Conservation (phyloP, 2,329 filamentous ascomycete genomes). For the Drechmeria coniospora region DNA sequence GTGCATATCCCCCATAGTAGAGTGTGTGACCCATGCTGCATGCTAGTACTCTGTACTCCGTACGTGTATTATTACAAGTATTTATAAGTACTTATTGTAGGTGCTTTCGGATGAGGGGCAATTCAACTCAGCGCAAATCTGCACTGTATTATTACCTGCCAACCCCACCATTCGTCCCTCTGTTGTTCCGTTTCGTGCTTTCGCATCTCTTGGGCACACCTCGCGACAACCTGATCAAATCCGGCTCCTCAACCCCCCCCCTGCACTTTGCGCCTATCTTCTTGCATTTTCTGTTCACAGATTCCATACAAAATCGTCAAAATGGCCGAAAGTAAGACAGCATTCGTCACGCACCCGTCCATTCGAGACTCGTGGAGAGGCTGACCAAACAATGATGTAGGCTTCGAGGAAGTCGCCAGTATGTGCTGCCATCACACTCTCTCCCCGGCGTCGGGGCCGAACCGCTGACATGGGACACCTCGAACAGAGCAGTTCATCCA, state of each 20-base stretch:
- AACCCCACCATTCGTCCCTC: conserved; percentile 17
- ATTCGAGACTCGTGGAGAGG: conserved; percentile 4
- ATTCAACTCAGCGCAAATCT: no score
- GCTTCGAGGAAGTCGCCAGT: conserved; percentile 32
- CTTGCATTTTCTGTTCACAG: conserved; percentile 2
- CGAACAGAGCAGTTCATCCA: conserved; percentile 65
- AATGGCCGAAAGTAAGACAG: conserved; percentile 17
- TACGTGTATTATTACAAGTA: no score
- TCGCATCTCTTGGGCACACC: conserved; percentile 13
- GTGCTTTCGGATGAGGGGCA: no score
- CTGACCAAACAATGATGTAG: conserved; percentile 13
- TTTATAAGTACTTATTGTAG: no score
- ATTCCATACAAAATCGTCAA: conserved; percentile 11
- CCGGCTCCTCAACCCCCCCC: conserved; percentile 2
- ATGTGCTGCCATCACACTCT: conserved; percentile 12
- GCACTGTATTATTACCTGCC: conserved; percentile 21
- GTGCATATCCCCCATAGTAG: neutral
- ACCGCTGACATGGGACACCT: neutral
- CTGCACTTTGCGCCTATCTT: conserved; percentile 1
- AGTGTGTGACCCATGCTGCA: no score
- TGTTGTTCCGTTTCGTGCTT: conserved; percentile 3
- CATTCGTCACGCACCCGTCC: conserved; percentile 1
- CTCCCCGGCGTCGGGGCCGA: conserved; percentile 1
- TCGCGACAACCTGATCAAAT: conserved; percentile 16
- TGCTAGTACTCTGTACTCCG: no score